A percentile compares a stretch with the other conserved stretches of the same genome.
These are phyloP conservation scores for Fraxinus americana DNA, from an alignment of 257 asterid species.

Conservation along the genomic window DNA sequence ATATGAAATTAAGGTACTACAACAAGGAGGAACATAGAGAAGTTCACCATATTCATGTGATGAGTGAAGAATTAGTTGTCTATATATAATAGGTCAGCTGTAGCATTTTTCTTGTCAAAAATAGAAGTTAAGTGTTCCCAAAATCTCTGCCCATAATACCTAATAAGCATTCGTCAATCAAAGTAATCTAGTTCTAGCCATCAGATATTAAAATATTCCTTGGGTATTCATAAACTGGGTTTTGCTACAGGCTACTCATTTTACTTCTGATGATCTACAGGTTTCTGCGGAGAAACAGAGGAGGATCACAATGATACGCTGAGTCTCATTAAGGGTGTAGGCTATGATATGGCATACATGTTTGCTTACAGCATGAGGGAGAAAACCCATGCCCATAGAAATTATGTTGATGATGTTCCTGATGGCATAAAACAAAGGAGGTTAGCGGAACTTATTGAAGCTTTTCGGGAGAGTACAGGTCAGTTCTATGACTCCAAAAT, in stretches of 20 bases:
- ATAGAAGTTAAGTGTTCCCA: neutral
- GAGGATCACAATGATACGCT: slow-evolving; percentile 87
- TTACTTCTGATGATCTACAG: slow-evolving; percentile 41
- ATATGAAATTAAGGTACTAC: neutral
- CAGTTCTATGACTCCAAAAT: slow-evolving; percentile 72
- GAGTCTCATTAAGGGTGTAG: slow-evolving; percentile 64
- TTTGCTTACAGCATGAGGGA: slow-evolving; percentile 99
- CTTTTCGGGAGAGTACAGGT: slow-evolving; percentile 87
- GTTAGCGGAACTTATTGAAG: slow-evolving; percentile 76
- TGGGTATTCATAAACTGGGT: slow-evolving; percentile 1
- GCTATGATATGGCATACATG: slow-evolving; percentile 97
- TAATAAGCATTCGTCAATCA: neutral
- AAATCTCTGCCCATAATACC: neutral
- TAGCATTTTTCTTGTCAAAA: neutral
- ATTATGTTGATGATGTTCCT: slow-evolving; percentile 81
- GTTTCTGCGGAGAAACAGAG: slow-evolving; percentile 96
- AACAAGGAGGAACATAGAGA: neutral
- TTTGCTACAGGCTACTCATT: slow-evolving; percentile 11
- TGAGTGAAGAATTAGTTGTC: slow-evolving; percentile 10
- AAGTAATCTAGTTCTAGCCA: neutral
- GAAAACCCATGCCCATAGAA: slow-evolving; percentile 97
- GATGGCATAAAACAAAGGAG: slow-evolving; percentile 85
- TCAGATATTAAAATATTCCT: neutral
- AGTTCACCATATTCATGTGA: neutral
- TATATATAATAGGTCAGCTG: neutral